phyloP scores from a whole-genome alignment of 805 yeast species.

The Metschnikowia matae region DNA sequence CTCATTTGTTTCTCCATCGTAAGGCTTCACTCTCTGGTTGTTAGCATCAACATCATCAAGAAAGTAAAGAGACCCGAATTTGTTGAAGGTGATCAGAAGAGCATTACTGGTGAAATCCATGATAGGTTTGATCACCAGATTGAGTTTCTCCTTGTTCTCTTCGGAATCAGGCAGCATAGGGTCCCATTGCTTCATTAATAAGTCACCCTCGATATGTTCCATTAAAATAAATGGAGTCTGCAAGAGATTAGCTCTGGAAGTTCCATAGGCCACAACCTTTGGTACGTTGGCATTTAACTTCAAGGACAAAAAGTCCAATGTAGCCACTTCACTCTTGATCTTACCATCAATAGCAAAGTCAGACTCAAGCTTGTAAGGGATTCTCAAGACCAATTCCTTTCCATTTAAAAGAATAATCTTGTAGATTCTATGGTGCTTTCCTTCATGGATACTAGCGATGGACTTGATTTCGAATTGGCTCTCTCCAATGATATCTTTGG shows the following conservation, averaged over 20 bases:
- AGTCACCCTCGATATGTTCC: slow-evolving; percentile 76
- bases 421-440: slow-evolving; percentile 88
- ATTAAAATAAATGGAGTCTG: slow-evolving; percentile 73
- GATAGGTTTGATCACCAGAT: slow-evolving; percentile 65
- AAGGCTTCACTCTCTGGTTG: slow-evolving; percentile 43
- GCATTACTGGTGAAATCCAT: slow-evolving; percentile 60
- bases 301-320: slow-evolving; percentile 71
- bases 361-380: slow-evolving; percentile 77
- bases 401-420: slow-evolving; percentile 60
- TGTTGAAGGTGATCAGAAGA: slow-evolving; percentile 56
- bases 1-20: slow-evolving; percentile 59
- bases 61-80: slow-evolving; percentile 81
- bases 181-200: slow-evolving; percentile 87
- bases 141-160: slow-evolving; percentile 46
- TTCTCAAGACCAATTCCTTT: slow-evolving; percentile 66
- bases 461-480: slow-evolving; percentile 50
- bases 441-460: slow-evolving; percentile 84
- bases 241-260: slow-evolving; percentile 56
- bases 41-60: slow-evolving; percentile 55
- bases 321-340: slow-evolving; percentile 87
- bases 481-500: slow-evolving; percentile 40
- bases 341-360: slow-evolving; percentile 62
- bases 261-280: slow-evolving; percentile 63
- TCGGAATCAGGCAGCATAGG: slow-evolving; percentile 63
- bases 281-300: slow-evolving; percentile 73